Evolutionary conservation across 176 grass and related monocot genomes (phyloP).

Genomic region (Lolium multiflorum): DNA sequence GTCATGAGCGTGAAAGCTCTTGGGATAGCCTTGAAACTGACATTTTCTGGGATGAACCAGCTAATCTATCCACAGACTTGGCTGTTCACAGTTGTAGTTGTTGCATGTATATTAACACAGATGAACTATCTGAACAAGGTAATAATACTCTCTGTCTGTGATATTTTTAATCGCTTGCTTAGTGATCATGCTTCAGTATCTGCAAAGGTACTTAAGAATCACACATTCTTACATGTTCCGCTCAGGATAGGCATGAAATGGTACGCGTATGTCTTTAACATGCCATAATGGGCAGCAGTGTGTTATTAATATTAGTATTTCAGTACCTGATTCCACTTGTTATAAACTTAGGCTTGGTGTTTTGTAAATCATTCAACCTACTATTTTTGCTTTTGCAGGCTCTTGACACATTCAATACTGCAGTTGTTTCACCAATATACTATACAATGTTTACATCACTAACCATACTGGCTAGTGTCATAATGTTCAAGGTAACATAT

Average conservation of each 20-base stretch:
- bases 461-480: constrained; percentile 95
- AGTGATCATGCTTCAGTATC: not conserved
- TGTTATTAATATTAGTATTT: constrained; percentile 17
- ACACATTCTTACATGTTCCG: not conserved
- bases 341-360: not conserved
- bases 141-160: constrained; percentile 24
- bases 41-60: constrained; percentile 96
- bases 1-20: constrained; percentile 99
- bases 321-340: not conserved
- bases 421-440: constrained; percentile 92
- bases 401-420: constrained; percentile 96
- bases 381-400: constrained; percentile 63
- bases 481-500: constrained; percentile 94
- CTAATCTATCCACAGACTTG: constrained; percentile 94
- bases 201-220: not conserved
- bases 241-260: not conserved
- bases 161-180: not conserved
- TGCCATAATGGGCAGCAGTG: not conserved
- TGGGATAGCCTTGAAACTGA: constrained; percentile 93
- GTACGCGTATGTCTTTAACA: not conserved
- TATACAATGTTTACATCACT: constrained; percentile 97
- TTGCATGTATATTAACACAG: constrained; percentile 83
- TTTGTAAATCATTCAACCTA: constrained; percentile 10
- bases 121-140: constrained; percentile 99
- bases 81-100: constrained; percentile 83